phyloP scores from a whole-genome alignment of 441 rosid species.

The Pelargonium citronellum region DNA sequence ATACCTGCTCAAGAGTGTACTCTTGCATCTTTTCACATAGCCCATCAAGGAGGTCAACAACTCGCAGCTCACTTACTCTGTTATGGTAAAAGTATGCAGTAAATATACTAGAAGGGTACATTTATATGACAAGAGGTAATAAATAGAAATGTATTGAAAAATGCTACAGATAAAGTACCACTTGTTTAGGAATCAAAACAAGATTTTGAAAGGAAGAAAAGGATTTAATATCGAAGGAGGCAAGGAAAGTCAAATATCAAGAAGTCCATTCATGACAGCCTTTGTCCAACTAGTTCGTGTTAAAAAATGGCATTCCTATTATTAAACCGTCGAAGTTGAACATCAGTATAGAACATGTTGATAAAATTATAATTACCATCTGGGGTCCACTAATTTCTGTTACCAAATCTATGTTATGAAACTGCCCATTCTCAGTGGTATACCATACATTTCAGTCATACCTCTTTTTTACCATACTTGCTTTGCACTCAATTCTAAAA shows the following conservation, averaged over 20 bases:
- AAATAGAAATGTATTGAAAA: background rate
- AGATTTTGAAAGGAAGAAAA: background rate
- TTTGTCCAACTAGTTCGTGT: background rate
- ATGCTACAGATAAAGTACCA: background rate
- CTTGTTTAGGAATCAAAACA: background rate
- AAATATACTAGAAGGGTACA: background rate
- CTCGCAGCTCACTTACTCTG: conserved; percentile 87
- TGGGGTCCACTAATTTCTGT: background rate
- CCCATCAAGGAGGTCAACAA: conserved; percentile 81
- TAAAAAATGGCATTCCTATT: background rate
- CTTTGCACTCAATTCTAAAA: too few species aligned
- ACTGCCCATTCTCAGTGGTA: too few species aligned
- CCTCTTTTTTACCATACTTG: too few species aligned
- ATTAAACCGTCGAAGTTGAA: background rate
- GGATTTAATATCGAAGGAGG: background rate
- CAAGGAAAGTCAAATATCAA: background rate
- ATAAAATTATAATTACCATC: background rate
- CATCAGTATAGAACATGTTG: background rate
- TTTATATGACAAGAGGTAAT: background rate
- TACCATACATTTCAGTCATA: too few species aligned
- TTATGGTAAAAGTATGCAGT: conserved; percentile 3
- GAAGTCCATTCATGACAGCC: background rate
- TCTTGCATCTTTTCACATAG: conserved; percentile 91
- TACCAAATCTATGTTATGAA: background rate
- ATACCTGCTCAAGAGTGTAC: conserved; percentile 79